Base-by-base conservation (phyloP, 1,284 basidiomycete species). In the Naganishia cerealis region DNA sequence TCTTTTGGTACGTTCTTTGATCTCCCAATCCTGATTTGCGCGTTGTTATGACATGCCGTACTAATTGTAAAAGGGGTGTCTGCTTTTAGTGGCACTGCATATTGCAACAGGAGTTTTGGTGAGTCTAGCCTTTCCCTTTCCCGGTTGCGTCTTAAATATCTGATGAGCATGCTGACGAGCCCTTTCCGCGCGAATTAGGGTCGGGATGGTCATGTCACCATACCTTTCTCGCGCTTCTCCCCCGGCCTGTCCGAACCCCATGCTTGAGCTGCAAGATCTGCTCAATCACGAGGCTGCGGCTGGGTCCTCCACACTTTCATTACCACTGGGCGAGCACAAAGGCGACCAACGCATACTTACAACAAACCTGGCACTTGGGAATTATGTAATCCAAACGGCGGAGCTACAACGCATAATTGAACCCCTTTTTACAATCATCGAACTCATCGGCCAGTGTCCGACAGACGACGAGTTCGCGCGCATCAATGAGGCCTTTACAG, bases 71-170 rank as follows among this genome's bases (percentile, higher is more conserved):
- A 18, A 9, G n/a, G 15, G 42, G 7, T 61, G 29, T 15, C 16
- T 15, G 40, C 18, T 18, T 10, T 9, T 26, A 62, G 50, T 63
- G 61, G 61, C 50, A 52, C 8, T 63, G 61, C 12, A 53, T 63
- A 7, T 4, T 53, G 15, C 61, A 63, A 42, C 61, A 54, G 24
- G 61, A 63, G 24, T 54, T 40, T 26, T 63, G 61, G 61, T 63
- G n/a, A 24, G 61, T 50, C 7, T 24, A 10, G 8, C 10, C 3
- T 43, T 48, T 21, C 10, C 18, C n/a, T 48, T 21, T 10, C 10
- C 3, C 39, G 8, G 39, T 15, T 7, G 15, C 8, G 39, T 42
- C 13, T 24, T 42, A 9, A 10, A 57, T 13, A 55, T 3, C 4
- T 16, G 29, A 12, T 39, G 9, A n/a, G 18, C 8, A 50, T 18